Percentiles rank a stretch among this genome's conserved stretches.
Conservation (phyloP, 169 alveolate genomes). For the Eimeria brunetti region DNA sequence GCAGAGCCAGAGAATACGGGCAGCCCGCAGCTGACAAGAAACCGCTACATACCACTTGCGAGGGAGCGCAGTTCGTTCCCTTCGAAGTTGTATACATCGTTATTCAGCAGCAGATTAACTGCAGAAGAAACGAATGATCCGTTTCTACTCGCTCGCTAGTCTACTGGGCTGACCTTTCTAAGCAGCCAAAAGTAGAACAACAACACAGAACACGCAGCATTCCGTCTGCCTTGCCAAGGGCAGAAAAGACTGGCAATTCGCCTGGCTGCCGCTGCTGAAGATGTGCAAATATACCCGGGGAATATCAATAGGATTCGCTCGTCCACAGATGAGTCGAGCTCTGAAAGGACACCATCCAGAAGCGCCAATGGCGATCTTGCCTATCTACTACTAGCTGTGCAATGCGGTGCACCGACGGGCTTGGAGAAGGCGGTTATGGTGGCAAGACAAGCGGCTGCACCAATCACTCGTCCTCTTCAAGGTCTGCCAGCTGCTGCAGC, state of each 20-base stretch:
- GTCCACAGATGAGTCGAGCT: neutral
- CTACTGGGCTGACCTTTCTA: neutral
- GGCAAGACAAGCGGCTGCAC: neutral
- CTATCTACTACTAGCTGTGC: neutral
- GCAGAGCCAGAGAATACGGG: neutral
- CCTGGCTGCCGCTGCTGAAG: neutral
- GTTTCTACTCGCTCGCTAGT: neutral
- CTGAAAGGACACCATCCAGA: neutral
- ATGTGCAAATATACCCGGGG: neutral
- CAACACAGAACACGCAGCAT: neutral
- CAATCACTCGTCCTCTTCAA: slow-evolving; percentile 31
- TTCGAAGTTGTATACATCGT: neutral
- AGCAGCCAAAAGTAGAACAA: neutral
- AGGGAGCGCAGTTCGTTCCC: neutral
- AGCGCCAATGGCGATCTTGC: neutral
- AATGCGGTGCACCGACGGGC: neutral
- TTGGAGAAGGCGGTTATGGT: neutral
- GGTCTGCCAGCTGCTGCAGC: slow-evolving; percentile 73
- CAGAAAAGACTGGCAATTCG: neutral
- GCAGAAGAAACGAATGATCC: neutral
- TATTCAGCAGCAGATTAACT: neutral
- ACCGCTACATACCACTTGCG: neutral
- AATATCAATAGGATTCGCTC: neutral
- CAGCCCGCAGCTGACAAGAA: neutral
- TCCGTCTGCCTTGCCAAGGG: neutral